Base-by-base conservation (phyloP, 2,329 filamentous ascomycete genomes). In the Fusarium oligoseptatum region DNA sequence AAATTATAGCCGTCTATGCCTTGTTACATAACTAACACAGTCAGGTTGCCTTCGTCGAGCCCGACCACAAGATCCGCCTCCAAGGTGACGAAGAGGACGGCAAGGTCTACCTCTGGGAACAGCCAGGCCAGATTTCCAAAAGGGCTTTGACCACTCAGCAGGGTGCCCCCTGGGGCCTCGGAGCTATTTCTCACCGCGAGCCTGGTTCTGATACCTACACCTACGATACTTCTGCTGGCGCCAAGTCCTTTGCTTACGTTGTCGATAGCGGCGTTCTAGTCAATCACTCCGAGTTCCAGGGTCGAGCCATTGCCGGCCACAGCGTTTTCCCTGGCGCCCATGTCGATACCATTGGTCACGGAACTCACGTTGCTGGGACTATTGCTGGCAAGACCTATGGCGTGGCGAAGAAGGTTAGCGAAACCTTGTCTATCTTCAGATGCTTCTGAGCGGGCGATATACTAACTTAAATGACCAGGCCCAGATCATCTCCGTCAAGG, bases 401-500 rank as follows among this genome's bases (percentile, higher is more conserved):
- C 5, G 78, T 81, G n/a, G 83, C 84, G 2, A 87, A 86, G 77
- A 48, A 48, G 22, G 43, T 48, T 17, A 7, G n/a, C n/a, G n/a
- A n/a, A n/a, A n/a, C n/a, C n/a, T n/a, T n/a, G n/a, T n/a, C n/a
- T n/a, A n/a, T n/a, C n/a, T n/a, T n/a, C n/a, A n/a, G n/a, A n/a
- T n/a, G n/a, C n/a, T n/a, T n/a, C n/a, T n/a, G n/a, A n/a, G n/a
- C n/a, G n/a, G n/a, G n/a, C n/a, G n/a, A n/a, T n/a, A n/a, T n/a
- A n/a, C n/a, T n/a, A n/a, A n/a, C n/a, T n/a, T n/a, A n/a, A n/a
- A n/a, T n/a, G n/a, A n/a, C n/a, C n/a, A n/a, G 60, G 78, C 83
- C 4, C 82, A 80, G 6, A 68, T 87, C 6, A 76, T 87, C 14
- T 82, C 83, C 3, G 82, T 87, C 50, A 86, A 87, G 78, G 84